Evolutionary conservation across 2,329 filamentous ascomycete genomes (phyloP), one percentile per base, ranked within the genome.

Genomic region (Trichoderma oligosporum): DNA sequence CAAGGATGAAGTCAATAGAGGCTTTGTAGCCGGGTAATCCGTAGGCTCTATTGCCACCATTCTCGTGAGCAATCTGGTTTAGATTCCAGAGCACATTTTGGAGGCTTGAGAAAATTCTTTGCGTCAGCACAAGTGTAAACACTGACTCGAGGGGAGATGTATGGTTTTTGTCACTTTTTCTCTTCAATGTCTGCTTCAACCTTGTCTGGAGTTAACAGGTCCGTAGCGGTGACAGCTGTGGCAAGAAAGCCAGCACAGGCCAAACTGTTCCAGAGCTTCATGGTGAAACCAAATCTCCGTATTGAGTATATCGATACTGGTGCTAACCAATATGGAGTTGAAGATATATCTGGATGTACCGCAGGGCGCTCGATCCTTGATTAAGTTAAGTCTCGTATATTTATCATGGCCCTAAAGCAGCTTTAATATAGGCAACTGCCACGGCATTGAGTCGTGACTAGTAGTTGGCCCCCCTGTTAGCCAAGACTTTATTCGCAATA

Each of bases 11-110:
- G 62, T 85, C 80, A 16, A 80, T 68, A 0, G 82, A 84, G 1
- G 81, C 82, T 49, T 77, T 75, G 73, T 78, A 85, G 12, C 83
- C 83, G 1, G 81, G 80, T 8, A 80, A 71, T 12, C 83, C 82
- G 58, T 83, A 84, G 4, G 82, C 82, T 49, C 82, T 76, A 67
- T 83, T 84, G 14, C 82, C 82, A 36, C 79, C 81, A 63, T 85
- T 80, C 51, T 76, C 72, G 27, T 69, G 70, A 11, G 76, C 82
- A 54, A 85, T 84, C 41, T 75, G 69, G 65, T 84, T 74, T 5
- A 85, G 72, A 57, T 77, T 74, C 64, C 75, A 72, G n/a, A 85
- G 76, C 44, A 80, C 80, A 55, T 74, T 72, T 67, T 79, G 74
- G 18, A 85, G 71, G 20, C 82, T 55, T 83, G 49, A 42, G 3